Evolutionary conservation across 148 eudicot genomes (phyloP).

Genomic region (Diospyros lotus): DNA sequence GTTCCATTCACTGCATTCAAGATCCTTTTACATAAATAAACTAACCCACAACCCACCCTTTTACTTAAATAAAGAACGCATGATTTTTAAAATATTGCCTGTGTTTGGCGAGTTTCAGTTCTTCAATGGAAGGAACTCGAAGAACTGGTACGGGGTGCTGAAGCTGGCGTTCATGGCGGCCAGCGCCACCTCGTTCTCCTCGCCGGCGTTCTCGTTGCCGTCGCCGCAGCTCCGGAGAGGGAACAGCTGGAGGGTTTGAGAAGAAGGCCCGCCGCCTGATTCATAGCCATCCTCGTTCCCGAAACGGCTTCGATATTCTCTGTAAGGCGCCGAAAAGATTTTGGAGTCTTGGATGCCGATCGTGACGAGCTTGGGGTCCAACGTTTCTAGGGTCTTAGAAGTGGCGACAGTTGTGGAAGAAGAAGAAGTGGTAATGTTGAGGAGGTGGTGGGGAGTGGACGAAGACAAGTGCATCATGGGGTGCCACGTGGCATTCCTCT

Average conservation of each 20-base stretch:
- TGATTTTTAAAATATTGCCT: too few relatives aligned
- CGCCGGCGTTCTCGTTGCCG: not conserved
- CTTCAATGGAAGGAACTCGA: constrained; percentile 24
- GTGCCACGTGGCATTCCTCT: constrained; percentile 71
- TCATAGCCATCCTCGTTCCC: not conserved
- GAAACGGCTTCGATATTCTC: not conserved
- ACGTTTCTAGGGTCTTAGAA: not conserved
- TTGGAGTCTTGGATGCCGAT: constrained; percentile 7
- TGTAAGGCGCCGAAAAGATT: not conserved
- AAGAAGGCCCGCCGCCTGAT: not conserved
- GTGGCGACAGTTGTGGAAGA: not conserved
- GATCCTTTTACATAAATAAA: constrained; percentile 10
- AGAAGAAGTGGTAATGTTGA: not conserved
- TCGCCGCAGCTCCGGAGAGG: constrained; percentile 3
- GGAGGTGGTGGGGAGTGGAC: constrained; percentile 15
- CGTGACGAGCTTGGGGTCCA: not conserved
- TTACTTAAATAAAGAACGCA: too few relatives aligned
- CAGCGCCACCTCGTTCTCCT: not conserved
- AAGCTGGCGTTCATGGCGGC: not conserved
- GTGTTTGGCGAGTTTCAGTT: not conserved
- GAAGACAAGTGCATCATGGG: constrained; percentile 16
- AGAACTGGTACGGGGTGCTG: constrained; percentile 7
- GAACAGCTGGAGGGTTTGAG: constrained; percentile 17
- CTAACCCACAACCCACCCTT: constrained; percentile 3
- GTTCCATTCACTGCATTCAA: constrained; percentile 19